phyloP scores from a whole-genome alignment of 2,329 filamentous ascomycete species.

The Aspergillus candidus region DNA sequence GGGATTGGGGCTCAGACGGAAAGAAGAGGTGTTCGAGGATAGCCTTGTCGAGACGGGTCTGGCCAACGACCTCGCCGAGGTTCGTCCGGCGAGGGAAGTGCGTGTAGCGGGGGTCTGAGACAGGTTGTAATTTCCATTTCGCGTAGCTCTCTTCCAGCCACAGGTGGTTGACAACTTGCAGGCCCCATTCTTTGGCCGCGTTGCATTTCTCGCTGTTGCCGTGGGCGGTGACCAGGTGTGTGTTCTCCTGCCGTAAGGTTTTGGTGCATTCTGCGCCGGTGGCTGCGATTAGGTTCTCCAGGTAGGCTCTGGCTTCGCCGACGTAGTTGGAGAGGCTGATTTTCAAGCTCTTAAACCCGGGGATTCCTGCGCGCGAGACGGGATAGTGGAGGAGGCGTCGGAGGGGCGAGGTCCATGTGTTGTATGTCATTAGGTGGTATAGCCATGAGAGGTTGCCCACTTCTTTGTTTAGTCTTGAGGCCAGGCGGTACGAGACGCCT shows the following conservation, averaged over 20 bases:
- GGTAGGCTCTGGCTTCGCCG: conserved; percentile 84
- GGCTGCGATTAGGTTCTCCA: conserved; percentile 84
- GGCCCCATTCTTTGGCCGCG: conserved; percentile 86
- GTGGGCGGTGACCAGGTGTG: conserved; percentile 88
- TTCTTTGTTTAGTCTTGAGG: conserved; percentile 69
- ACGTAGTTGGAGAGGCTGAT: conserved; percentile 97
- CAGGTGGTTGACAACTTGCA: conserved; percentile 85
- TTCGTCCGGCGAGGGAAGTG: conserved; percentile 88
- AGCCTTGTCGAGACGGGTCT: conserved; percentile 72
- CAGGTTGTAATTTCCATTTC: conserved; percentile 68
- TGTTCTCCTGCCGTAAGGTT: conserved; percentile 92
- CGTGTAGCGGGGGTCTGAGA: conserved; percentile 70
- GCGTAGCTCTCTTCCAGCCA: conserved; percentile 98
- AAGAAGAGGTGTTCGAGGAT: conserved; percentile 66
- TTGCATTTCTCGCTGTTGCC: conserved; percentile 86
- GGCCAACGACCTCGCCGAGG: conserved; percentile 84
- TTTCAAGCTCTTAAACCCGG: conserved; percentile 66
- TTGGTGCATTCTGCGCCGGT: conserved; percentile 86
- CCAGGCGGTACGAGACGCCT: conserved; percentile 68
- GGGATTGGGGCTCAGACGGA: conserved; percentile 24
- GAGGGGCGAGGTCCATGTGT: conserved; percentile 81
- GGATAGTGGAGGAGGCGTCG: conserved; percentile 86
- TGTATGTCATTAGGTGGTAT: conserved; percentile 82
- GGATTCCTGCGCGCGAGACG: conserved; percentile 66
- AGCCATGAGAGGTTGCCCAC: conserved; percentile 93